Evolutionary conservation across 1,139 yeast species (phyloP).

Genomic region (Sugiyamaella novakii): DNA sequence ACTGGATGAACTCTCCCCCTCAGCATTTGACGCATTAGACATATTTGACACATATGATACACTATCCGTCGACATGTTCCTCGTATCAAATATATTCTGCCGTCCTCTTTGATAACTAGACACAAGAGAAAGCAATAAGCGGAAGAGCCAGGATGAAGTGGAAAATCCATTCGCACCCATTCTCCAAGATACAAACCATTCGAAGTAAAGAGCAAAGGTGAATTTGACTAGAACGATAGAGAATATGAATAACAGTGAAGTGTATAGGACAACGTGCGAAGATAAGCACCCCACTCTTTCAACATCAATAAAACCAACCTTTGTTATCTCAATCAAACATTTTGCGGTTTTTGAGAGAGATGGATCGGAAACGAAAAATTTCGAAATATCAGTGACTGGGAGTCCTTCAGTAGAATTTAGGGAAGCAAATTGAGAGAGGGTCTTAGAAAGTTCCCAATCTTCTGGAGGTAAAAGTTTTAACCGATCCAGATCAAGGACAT

Average conservation of each 20-base stretch:
- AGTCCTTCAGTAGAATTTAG: slow-evolving; percentile 11
- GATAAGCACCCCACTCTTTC: slow-evolving; percentile 86
- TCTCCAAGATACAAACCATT: slow-evolving; percentile 55
- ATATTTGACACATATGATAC: neutral
- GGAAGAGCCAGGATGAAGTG: slow-evolving; percentile 8
- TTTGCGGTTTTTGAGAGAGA: slow-evolving; percentile 60
- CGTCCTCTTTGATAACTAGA: slow-evolving; percentile 1
- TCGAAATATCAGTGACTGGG: slow-evolving; percentile 13
- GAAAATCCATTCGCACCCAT: slow-evolving; percentile 21
- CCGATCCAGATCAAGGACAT: slow-evolving; percentile 73
- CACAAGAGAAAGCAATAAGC: neutral
- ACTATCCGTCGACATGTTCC: neutral
- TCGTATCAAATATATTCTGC: too few relatives aligned
- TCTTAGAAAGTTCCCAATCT: slow-evolving; percentile 50
- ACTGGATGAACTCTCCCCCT: neutral
- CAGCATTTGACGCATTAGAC: neutral
- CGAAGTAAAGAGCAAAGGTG: slow-evolving; percentile 78
- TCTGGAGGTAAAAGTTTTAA: slow-evolving; percentile 62
- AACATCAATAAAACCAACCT: slow-evolving; percentile 79
- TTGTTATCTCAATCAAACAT: slow-evolving; percentile 75
- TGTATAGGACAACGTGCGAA: slow-evolving; percentile 65
- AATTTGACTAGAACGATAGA: slow-evolving; percentile 71
- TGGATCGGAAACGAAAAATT: slow-evolving; percentile 6
- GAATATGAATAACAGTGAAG: slow-evolving; percentile 73
- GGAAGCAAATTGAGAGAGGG: slow-evolving; percentile 19